Conservation (phyloP, 2,329 filamentous ascomycete species). For the Paecilomyces sp. region DNA sequence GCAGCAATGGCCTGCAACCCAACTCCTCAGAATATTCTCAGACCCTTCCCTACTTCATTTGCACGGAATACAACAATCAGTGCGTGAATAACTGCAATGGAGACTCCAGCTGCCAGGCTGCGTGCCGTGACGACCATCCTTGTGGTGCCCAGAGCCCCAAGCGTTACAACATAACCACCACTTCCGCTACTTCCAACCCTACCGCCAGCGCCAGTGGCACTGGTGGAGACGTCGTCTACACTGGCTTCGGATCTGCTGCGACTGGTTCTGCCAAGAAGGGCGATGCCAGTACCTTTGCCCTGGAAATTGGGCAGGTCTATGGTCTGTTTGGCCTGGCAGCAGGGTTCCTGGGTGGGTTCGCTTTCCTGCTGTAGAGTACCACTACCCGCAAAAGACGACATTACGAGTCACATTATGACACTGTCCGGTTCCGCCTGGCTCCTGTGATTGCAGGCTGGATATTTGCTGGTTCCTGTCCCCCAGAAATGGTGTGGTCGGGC, state of each 20-base stretch:
- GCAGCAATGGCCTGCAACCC: slow-evolving; percentile 45
- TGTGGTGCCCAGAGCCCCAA: slow-evolving; percentile 56
- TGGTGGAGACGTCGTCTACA: slow-evolving; percentile 33
- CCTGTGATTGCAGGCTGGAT: background rate
- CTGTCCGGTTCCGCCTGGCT: background rate
- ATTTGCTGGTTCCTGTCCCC: background rate
- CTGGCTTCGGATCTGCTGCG: slow-evolving; percentile 34
- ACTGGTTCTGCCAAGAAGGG: slow-evolving; percentile 28
- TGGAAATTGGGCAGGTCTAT: slow-evolving; percentile 51
- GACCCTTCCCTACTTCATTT: slow-evolving; percentile 57
- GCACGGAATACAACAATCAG: slow-evolving; percentile 50
- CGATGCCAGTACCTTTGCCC: slow-evolving; percentile 29
- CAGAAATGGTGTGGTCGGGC: background rate
- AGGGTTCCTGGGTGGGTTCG: slow-evolving; percentile 53
- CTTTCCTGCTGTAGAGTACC: slow-evolving; percentile 40
- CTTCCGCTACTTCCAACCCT: slow-evolving; percentile 25
- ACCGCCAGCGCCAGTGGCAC: slow-evolving; percentile 26
- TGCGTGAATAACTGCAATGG: slow-evolving; percentile 46
- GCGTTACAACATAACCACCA: slow-evolving; percentile 46
- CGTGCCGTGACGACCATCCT: slow-evolving; percentile 49
- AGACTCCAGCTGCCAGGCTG: slow-evolving; percentile 42
- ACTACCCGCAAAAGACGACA: background rate
- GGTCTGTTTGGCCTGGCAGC: slow-evolving; percentile 49
- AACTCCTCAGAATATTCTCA: slow-evolving; percentile 57
- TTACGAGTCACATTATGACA: background rate